phyloP scores from a whole-genome alignment of 306 rosid species.

The Sphenostylis stenocarpa region DNA sequence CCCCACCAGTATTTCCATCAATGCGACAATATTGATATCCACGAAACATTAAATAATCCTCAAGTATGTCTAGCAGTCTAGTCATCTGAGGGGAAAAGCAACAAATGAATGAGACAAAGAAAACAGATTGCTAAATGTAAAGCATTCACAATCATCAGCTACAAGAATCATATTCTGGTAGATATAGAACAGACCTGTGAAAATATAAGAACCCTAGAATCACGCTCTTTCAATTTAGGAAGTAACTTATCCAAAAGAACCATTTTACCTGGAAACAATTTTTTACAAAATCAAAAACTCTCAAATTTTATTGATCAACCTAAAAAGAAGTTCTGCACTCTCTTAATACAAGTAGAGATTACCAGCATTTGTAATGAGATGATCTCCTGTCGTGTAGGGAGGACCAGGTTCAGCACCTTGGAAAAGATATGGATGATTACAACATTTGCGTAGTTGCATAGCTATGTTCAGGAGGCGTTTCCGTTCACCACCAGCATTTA shows the following conservation, averaged over 20 bases:
- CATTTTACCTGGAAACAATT: conserved; percentile 78
- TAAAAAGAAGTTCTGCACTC: conserved; percentile 18
- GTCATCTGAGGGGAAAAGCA: conserved; percentile 70
- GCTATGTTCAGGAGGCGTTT: conserved; percentile 96
- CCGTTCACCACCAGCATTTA: conserved; percentile 99
- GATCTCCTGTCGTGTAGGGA: conserved; percentile 96
- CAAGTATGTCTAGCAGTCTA: conserved; percentile 93
- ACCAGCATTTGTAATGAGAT: conserved; percentile 94
- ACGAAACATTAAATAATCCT: conserved; percentile 86
- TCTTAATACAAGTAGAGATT: conserved; percentile 26
- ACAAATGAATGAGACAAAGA: conserved; percentile 2
- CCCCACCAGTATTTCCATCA: conserved; percentile 99
- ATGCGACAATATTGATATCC: conserved; percentile 95
- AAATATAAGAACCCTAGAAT: conserved; percentile 95
- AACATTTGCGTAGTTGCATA: conserved; percentile 98
- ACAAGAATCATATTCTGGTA: conserved; percentile 13
- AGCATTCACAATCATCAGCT: conserved; percentile 10
- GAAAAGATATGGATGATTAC: conserved; percentile 97
- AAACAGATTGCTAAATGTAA: conserved; percentile 8
- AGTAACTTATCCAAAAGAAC: conserved; percentile 98
- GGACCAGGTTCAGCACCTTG: conserved; percentile 99
- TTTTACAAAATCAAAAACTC: background rate
- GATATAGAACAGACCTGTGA: conserved; percentile 52
- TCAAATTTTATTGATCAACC: conserved; percentile 5
- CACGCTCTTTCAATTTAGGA: conserved; percentile 96